Percentiles rank a stretch among this genome's conserved stretches.
Conservation (phyloP, 495 filamentous ascomycete species). For the Podospora australis region DNA sequence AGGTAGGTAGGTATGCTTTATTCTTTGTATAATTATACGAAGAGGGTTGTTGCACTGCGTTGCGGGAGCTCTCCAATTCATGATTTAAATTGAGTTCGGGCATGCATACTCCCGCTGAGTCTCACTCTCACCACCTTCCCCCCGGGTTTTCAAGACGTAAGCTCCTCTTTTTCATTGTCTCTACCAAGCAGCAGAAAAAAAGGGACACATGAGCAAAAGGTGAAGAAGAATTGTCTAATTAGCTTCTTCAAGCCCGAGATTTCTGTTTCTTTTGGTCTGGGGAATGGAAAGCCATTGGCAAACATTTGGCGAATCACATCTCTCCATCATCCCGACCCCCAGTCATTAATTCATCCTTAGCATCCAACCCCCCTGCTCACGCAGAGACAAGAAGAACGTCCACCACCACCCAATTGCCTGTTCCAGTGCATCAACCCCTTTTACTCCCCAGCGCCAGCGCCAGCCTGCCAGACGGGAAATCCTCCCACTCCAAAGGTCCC, state of each 20-base stretch:
- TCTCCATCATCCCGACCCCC: slow-evolving; percentile 8
- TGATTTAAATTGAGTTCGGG: too few relatives aligned
- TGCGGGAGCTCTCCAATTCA: too few relatives aligned
- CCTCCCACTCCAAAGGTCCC: too few relatives aligned
- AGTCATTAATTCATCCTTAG: slow-evolving; percentile 19
- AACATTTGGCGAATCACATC: slow-evolving; percentile 18
- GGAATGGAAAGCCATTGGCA: slow-evolving; percentile 17
- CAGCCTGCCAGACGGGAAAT: slow-evolving; percentile 18
- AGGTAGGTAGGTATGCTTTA: too few relatives aligned
- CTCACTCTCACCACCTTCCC: too few relatives aligned
- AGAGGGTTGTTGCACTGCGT: too few relatives aligned
- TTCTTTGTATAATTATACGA: too few relatives aligned
- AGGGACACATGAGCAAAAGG: too few relatives aligned
- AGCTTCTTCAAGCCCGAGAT: background rate
- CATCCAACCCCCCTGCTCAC: slow-evolving; percentile 13
- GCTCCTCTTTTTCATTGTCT: too few relatives aligned
- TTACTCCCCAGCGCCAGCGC: slow-evolving; percentile 22
- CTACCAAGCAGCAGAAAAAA: too few relatives aligned
- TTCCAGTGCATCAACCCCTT: slow-evolving; percentile 25
- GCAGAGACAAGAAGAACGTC: background rate
- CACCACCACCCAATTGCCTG: slow-evolving; percentile 5
- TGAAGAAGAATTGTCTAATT: slow-evolving; percentile 1
- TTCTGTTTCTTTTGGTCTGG: slow-evolving; percentile 16
- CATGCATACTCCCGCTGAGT: too few relatives aligned
- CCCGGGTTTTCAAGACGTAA: too few relatives aligned